These are phyloP conservation scores for Tetrahymena borealis DNA, from an alignment of 73 alveolate species.

Conservation along the genomic window DNA sequence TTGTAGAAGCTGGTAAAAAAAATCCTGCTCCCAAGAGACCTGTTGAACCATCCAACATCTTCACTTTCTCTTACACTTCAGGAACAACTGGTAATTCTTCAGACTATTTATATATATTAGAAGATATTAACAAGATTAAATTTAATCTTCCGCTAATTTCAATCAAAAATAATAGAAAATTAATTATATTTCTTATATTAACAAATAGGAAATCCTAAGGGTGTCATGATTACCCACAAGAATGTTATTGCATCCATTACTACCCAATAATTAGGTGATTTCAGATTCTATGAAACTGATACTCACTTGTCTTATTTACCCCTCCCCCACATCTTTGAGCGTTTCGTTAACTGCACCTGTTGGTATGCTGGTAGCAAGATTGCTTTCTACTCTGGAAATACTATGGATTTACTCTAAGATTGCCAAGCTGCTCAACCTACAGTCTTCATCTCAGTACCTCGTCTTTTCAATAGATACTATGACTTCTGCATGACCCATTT, in stretches of 20 bases:
- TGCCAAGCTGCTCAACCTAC: constrained; percentile 64
- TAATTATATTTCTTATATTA: not conserved
- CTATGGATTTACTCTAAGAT: constrained; percentile 67
- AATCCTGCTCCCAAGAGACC: not conserved
- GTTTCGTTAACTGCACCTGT: constrained; percentile 55
- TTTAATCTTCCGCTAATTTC: no score
- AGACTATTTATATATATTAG: no score
- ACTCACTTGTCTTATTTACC: constrained; percentile 88
- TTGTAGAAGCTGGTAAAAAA: constrained; percentile 7
- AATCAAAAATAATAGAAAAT: no score
- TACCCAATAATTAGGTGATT: constrained; percentile 45
- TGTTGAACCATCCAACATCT: constrained; percentile 43
- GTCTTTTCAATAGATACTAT: constrained; percentile 55
- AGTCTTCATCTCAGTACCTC: constrained; percentile 29
- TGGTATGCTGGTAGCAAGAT: constrained; percentile 56
- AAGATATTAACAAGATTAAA: no score
- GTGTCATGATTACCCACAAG: constrained; percentile 80
- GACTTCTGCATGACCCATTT: constrained; percentile 11
- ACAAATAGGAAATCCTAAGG: constrained; percentile 77
- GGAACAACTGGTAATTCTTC: constrained; percentile 89
- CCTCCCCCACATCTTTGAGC: constrained; percentile 91
- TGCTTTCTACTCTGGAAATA: constrained; percentile 86
- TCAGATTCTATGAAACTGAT: constrained; percentile 67
- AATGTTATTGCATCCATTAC: constrained; percentile 48
- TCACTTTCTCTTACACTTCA: constrained; percentile 89